Evolutionary conservation across 495 filamentous ascomycete genomes (phyloP).

Genomic region (Margaritispora aquatica): DNA sequence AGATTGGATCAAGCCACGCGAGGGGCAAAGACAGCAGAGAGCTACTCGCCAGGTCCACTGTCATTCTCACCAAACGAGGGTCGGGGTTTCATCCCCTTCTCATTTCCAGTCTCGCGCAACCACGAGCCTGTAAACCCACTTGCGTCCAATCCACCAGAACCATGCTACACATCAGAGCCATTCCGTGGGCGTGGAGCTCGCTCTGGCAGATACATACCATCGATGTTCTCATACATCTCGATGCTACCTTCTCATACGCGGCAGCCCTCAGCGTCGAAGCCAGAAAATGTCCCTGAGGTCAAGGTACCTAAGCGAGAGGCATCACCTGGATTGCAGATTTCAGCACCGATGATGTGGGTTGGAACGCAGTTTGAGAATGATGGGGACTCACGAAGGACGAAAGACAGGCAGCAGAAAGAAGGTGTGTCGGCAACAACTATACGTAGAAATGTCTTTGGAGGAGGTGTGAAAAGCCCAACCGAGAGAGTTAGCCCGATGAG

Average conservation of each 20-base stretch:
- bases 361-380: not conserved
- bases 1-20: not conserved
- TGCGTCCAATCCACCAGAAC: not conserved
- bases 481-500: not conserved
- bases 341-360: not conserved
- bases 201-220: not conserved
- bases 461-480: not conserved
- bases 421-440: not conserved
- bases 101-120: not conserved
- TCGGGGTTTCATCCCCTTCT: not conserved
- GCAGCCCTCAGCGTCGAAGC: not conserved
- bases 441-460: not conserved
- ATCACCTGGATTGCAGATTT: not conserved
- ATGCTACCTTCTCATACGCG: not conserved
- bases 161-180: not conserved
- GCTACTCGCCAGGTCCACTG: not conserved
- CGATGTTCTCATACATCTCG: not conserved
- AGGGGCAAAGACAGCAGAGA: not conserved
- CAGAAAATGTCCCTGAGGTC: not conserved
- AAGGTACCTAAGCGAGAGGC: not conserved
- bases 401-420: not conserved
- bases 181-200: not conserved
- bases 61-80: not conserved
- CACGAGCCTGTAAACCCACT: not conserved
- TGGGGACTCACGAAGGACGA: not conserved